phyloP scores from a whole-genome alignment of 75 land plant genomes.

The Pinus taeda region DNA sequence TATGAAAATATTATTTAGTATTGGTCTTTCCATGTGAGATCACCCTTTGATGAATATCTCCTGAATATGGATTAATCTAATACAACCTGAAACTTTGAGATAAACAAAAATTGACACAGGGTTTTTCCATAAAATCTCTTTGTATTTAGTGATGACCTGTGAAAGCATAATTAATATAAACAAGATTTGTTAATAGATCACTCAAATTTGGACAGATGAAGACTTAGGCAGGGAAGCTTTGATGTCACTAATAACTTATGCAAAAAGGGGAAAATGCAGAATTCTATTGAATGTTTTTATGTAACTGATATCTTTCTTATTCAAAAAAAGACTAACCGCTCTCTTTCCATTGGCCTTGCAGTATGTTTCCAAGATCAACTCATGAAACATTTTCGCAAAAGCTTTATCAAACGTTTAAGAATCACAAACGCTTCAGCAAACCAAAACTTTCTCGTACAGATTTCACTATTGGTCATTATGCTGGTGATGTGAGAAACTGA shows the following conservation, averaged over 20 bases:
- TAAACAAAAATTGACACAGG: no score
- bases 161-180: no score
- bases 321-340: slow-evolving; percentile 5
- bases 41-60: no score
- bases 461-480: slow-evolving; percentile 94
- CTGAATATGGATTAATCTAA: no score
- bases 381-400: slow-evolving; percentile 98
- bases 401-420: slow-evolving; percentile 87
- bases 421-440: slow-evolving; percentile 90
- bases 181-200: no score
- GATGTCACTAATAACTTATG: background rate
- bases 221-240: background rate
- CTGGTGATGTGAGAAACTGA: slow-evolving; percentile 84
- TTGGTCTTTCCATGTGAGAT: no score
- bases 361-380: slow-evolving; percentile 98
- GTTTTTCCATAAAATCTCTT: no score
- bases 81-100: no score
- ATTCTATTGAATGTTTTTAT: no score
- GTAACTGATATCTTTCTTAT: background rate
- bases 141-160: no score
- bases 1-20: no score
- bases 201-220: background rate
- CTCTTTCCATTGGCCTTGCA: slow-evolving; percentile 22
- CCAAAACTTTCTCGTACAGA: slow-evolving; percentile 94
- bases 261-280: no score